Evolutionary conservation across 228 moss, liverwort and hornwort species (phyloP).

Genomic region (Sphagnum magellanicum): DNA sequence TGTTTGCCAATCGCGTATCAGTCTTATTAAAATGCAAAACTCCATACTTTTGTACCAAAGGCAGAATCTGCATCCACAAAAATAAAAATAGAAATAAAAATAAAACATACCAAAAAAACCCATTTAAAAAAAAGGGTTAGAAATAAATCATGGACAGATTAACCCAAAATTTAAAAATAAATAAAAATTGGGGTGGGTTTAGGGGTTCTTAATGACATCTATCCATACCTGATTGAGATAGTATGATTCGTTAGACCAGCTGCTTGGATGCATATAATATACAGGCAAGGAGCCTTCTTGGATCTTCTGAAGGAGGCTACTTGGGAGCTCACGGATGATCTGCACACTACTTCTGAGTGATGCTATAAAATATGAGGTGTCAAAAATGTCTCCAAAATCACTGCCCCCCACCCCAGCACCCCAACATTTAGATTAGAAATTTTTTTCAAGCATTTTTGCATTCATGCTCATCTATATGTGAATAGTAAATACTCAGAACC

Average conservation of each 20-base stretch:
- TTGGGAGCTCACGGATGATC: conserved; percentile 53
- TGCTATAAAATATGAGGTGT: conserved; percentile 49
- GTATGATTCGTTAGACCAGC: conserved; percentile 65
- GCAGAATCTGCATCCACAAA: conserved; percentile 42
- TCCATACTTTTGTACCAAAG: conserved; percentile 38
- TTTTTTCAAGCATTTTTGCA: no score
- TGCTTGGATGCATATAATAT: conserved; percentile 42
- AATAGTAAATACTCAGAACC: no score
- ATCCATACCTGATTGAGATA: conserved; percentile 15
- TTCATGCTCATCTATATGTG: no score
- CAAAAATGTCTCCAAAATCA: conserved; percentile 68
- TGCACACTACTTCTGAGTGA: conserved; percentile 44
- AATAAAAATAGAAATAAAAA: no score
- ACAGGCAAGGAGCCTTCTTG: conserved; percentile 24
- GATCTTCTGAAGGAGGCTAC: conserved; percentile 19
- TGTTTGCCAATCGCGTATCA: conserved; percentile 61
- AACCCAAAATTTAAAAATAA: no score
- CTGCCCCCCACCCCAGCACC: conserved; percentile 13
- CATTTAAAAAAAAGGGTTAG: no score
- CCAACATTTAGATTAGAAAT: no score
- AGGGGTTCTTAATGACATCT: no score
- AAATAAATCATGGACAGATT: no score
- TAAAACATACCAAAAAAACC: no score
- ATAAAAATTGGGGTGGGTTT: no score
- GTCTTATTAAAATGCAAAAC: conserved; percentile 68